Evolutionary conservation across 768 basidiomycete genomes (phyloP), one percentile per base, ranked within the genome.

Genomic region (Tephrocybe rancida): DNA sequence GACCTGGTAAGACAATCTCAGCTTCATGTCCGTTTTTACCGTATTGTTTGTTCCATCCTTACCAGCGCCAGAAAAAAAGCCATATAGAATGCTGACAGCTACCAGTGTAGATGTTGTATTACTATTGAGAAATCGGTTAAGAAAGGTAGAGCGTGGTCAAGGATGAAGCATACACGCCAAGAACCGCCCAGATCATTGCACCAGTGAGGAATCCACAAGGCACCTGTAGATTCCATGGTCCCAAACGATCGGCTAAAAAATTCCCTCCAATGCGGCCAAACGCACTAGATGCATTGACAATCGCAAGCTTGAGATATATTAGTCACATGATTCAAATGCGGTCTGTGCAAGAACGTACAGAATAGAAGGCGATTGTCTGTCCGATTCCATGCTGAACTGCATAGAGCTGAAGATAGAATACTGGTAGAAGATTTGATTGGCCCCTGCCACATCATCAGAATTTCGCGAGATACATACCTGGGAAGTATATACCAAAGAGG

Each of bases 1-100:
- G 61, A 64, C 70, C 74, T 76, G 42, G 0, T 30, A 7, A 37
- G 4, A 32, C 22, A 26, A 1, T 22, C 8, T 29, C 18, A 13
- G 27, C 22, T 6, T 26, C 21, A 21, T 25, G 32, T 13, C 18
- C 9, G 6, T 27, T 38, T 11, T 14, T 6, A 29, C 45, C 22
- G 35, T 24, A 5, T 3, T 18, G 19, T n/a, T n/a, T n/a, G 24
- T 11, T 25, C 22, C n/a, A 14, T 27, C 59, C 73, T 54, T 55
- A 78, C 76, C 78, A 38, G 76, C 75, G n/a, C 78, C 77, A 6
- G 79, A 73, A 47, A 75, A 73, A 41, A 81, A 62, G 6, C 80
- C 80, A 52, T 82, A 82, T 35, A 82, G 61, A 21, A 78, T 61
- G 16, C 73, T 68, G 27, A 80, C 70, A 34, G 67, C 66, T 44